A percentile compares a stretch with the other conserved stretches of the same genome.
These are phyloP conservation scores for Stygiomarasmius scandens DNA, from an alignment of 1,284 basidiomycete species.

Conservation along the genomic window DNA sequence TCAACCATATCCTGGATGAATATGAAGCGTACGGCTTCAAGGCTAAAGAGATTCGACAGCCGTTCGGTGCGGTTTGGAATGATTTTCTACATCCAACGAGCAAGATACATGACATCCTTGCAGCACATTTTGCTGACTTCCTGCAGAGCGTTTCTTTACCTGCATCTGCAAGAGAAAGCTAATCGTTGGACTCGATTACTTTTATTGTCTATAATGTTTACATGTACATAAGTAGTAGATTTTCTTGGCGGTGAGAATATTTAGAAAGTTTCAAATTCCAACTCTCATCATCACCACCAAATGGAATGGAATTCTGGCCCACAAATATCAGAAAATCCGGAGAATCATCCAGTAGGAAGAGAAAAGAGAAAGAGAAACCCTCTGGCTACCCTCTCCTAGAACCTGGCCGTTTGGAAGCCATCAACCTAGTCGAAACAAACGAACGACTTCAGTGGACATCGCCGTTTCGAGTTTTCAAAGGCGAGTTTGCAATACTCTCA, in stretches of 20 bases:
- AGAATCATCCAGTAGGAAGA: slow-evolving; percentile 20
- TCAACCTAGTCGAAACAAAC: slow-evolving; percentile 47
- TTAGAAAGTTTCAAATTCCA: too few species aligned
- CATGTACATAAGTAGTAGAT: too few species aligned
- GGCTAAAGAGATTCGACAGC: slow-evolving; percentile 29
- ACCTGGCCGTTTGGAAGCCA: slow-evolving; percentile 55
- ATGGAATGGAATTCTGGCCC: slow-evolving; percentile 77
- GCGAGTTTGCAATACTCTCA: slow-evolving; percentile 22
- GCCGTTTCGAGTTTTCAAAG: slow-evolving; percentile 32
- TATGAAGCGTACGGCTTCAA: slow-evolving; percentile 45
- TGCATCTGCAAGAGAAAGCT: neutral
- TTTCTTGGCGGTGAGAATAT: too few species aligned
- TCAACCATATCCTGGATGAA: slow-evolving; percentile 49
- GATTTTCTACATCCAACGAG: slow-evolving; percentile 53
- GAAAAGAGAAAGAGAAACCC: slow-evolving; percentile 26
- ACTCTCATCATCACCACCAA: slow-evolving; percentile 25
- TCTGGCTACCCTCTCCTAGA: slow-evolving; percentile 57
- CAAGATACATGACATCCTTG: slow-evolving; percentile 44
- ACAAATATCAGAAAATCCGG: slow-evolving; percentile 39
- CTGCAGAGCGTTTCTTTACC: slow-evolving; percentile 20
- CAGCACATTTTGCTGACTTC: slow-evolving; percentile 41
- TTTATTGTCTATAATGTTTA: too few species aligned
- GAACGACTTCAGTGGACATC: slow-evolving; percentile 58
- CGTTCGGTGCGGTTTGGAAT: slow-evolving; percentile 51
- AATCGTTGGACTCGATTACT: too few species aligned